These are phyloP conservation scores for Ogataea populi-albae DNA, from an alignment of 805 yeast species.

Conservation along the genomic window DNA sequence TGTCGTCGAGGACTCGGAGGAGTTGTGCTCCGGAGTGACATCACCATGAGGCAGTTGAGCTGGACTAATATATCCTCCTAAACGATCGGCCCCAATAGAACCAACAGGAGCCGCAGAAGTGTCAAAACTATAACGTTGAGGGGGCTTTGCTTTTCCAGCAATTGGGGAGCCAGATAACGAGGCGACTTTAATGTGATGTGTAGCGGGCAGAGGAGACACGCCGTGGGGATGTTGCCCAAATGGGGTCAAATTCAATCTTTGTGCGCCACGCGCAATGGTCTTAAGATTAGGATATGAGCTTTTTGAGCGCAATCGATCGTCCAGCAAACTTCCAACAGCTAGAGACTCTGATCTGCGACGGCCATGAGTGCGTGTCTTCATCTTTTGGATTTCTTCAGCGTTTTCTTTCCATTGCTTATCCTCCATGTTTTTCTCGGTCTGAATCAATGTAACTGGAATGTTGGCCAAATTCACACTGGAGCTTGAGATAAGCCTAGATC, in stretches of 20 bases:
- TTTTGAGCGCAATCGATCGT: constrained; percentile 7
- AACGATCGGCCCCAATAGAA: background rate
- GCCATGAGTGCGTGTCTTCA: constrained; percentile 10
- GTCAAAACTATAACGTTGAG: constrained; percentile 3
- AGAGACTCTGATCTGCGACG: constrained; percentile 21
- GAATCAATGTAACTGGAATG: constrained; percentile 17
- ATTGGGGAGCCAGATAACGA: background rate
- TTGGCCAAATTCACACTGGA: constrained; percentile 14
- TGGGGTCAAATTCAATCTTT: constrained; percentile 1
- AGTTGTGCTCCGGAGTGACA: too few relatives aligned
- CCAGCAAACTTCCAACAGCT: constrained; percentile 8
- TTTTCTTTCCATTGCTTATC: constrained; percentile 1
- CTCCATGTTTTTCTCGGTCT: constrained; percentile 1
- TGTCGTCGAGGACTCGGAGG: background rate
- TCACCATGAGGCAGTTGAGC: background rate
- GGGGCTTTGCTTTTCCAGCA: background rate
- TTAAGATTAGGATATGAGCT: constrained; percentile 7
- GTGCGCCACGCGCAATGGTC: constrained; percentile 3
- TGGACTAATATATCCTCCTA: background rate
- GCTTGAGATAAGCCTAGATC: constrained; percentile 54
- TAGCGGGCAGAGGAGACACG: constrained; percentile 1
- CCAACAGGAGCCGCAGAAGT: background rate
- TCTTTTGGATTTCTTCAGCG: background rate
- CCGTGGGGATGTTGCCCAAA: constrained; percentile 1
- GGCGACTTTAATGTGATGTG: background rate